These are phyloP conservation scores for Alternaria solani DNA, from an alignment of 2,329 filamentous ascomycete species.

Conservation along the genomic window DNA sequence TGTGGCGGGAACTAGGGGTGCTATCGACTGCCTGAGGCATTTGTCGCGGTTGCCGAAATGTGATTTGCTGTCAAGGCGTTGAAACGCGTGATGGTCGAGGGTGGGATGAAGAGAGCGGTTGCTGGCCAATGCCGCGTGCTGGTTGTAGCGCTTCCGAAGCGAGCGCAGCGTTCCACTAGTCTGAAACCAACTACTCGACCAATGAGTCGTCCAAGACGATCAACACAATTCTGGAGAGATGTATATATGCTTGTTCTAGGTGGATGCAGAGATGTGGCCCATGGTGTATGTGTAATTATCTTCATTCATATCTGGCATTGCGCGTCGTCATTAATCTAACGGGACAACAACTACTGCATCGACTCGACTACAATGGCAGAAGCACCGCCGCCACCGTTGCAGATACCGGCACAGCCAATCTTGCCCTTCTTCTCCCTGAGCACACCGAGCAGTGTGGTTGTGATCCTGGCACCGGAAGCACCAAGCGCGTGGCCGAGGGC, in stretches of 20 bases:
- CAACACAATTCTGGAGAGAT: neutral
- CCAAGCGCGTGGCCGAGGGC: slow-evolving; percentile 95
- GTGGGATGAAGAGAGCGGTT: slow-evolving; percentile 18
- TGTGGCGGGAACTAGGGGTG: slow-evolving; percentile 19
- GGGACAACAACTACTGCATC: slow-evolving; percentile 39
- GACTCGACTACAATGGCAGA: slow-evolving; percentile 90
- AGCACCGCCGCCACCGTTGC: slow-evolving; percentile 96
- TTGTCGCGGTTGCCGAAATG: slow-evolving; percentile 1
- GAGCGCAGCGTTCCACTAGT: slow-evolving; percentile 10
- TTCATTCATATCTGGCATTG: slow-evolving; percentile 15
- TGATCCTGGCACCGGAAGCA: slow-evolving; percentile 90
- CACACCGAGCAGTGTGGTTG: slow-evolving; percentile 88
- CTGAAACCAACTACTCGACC: slow-evolving; percentile 20
- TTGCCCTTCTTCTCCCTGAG: slow-evolving; percentile 90
- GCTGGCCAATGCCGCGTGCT: slow-evolving; percentile 17
- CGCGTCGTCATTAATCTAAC: slow-evolving; percentile 10
- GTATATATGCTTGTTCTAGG: neutral
- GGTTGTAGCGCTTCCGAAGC: slow-evolving; percentile 20
- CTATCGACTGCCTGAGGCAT: slow-evolving; percentile 13
- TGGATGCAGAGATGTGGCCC: neutral
- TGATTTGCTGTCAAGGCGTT: slow-evolving; percentile 25
- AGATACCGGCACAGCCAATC: slow-evolving; percentile 93
- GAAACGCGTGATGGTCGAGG: slow-evolving; percentile 28
- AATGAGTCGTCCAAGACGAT: slow-evolving; percentile 8
- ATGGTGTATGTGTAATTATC: neutral